Percentiles rank a stretch among this genome's conserved stretches.
Evolutionary conservation across 208 protist species (phyloP).

Genomic region (Strigomonas galati): DNA sequence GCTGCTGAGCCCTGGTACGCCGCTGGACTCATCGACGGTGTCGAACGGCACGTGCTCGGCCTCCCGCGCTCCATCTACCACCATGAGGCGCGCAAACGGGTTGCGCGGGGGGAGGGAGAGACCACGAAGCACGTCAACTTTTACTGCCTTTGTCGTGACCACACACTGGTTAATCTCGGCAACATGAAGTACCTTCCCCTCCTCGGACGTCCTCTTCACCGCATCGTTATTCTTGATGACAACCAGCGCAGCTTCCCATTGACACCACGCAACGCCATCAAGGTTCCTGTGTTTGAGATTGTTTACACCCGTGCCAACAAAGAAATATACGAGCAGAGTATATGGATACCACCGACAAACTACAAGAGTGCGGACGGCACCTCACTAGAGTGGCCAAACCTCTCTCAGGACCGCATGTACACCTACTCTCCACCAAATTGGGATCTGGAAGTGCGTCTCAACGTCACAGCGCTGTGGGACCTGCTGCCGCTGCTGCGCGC

Average conservation of each 20-base stretch:
- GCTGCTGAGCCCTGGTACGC: constrained; percentile 83
- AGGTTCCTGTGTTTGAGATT: constrained; percentile 43
- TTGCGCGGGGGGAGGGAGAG: background rate
- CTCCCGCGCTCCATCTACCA: constrained; percentile 73
- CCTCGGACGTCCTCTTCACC: constrained; percentile 57
- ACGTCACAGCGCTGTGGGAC: constrained; percentile 57
- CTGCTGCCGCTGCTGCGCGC: constrained; percentile 70
- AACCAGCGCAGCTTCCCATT: constrained; percentile 88
- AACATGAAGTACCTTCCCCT: constrained; percentile 92
- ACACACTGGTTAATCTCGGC: constrained; percentile 60
- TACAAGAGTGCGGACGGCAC: background rate
- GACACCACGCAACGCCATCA: constrained; percentile 72
- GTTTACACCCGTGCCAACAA: background rate
- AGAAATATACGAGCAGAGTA: too few species aligned
- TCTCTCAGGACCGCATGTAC: constrained; percentile 22
- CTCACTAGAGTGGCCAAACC: constrained; percentile 13
- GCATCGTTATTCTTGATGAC: constrained; percentile 81
- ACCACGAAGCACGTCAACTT: constrained; percentile 73
- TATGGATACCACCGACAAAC: background rate
- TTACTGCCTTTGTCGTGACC: constrained; percentile 77
- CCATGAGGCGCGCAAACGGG: constrained; percentile 12
- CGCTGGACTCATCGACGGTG: constrained; percentile 60
- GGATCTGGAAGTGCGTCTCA: constrained; percentile 41
- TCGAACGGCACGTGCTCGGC: constrained; percentile 77
- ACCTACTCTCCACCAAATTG: constrained; percentile 30